These are phyloP conservation scores for Acephala macrosclerotiorum DNA, from an alignment of 2,329 filamentous ascomycete genomes.

Conservation along the genomic window DNA sequence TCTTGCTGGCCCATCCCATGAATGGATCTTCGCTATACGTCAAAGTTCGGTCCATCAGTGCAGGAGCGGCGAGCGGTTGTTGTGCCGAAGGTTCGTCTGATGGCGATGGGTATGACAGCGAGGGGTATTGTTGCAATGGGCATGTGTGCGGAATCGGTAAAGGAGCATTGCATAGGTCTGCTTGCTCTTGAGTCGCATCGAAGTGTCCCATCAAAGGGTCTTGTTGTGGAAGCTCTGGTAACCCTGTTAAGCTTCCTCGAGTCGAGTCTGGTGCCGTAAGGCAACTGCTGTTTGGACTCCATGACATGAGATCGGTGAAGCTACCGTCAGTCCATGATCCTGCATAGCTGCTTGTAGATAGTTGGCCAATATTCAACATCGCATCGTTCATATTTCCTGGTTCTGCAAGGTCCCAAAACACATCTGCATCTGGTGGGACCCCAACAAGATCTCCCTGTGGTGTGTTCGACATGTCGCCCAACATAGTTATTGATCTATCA, in stretches of 20 bases:
- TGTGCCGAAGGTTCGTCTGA: neutral
- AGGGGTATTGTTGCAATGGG: slow-evolving; percentile 1
- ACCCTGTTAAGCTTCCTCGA: neutral
- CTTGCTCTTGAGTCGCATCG: neutral
- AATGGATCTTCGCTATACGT: slow-evolving; percentile 28
- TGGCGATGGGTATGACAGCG: too few relatives aligned
- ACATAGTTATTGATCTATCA: neutral
- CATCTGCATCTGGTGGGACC: neutral
- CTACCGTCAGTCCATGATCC: slow-evolving; percentile 21
- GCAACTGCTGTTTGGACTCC: slow-evolving; percentile 11
- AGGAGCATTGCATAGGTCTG: neutral
- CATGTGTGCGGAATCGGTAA: neutral
- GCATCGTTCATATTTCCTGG: slow-evolving; percentile 7
- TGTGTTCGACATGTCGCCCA: neutral
- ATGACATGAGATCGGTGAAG: slow-evolving; percentile 8
- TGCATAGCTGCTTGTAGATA: slow-evolving; percentile 16
- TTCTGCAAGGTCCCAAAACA: slow-evolving; percentile 16
- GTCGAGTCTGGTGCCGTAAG: neutral
- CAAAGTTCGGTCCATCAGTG: slow-evolving; percentile 6
- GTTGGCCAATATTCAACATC: slow-evolving; percentile 5
- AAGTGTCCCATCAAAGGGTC: neutral
- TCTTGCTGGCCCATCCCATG: slow-evolving; percentile 32
- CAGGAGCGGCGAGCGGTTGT: neutral
- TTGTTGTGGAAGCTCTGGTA: neutral
- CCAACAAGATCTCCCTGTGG: neutral